Evolutionary conservation across 371 early-diverging fungal genomes (phyloP).

Genomic region (Mucor mucedo): DNA sequence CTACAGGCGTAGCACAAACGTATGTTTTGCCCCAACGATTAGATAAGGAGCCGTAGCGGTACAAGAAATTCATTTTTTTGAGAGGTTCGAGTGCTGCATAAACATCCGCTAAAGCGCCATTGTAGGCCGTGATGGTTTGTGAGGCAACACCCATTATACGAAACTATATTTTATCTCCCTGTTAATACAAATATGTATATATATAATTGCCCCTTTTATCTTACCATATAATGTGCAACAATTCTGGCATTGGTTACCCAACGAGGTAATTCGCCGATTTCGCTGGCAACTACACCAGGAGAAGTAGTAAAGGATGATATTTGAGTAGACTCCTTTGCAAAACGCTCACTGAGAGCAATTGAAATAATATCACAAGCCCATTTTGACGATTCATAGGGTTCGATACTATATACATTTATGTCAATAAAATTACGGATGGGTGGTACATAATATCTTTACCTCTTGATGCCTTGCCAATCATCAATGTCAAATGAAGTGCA

Average conservation of each 20-base stretch:
- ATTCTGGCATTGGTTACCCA: conserved; percentile 51
- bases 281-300: conserved; percentile 76
- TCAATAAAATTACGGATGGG: too few species aligned
- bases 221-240: conserved; percentile 53
- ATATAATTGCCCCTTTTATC: neutral
- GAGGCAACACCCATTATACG: conserved; percentile 55
- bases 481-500: conserved; percentile 51
- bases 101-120: conserved; percentile 58
- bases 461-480: conserved; percentile 78
- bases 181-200: neutral
- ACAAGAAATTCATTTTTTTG: conserved; percentile 42
- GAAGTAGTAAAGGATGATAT: conserved; percentile 62
- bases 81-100: conserved; percentile 54
- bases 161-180: conserved; percentile 22
- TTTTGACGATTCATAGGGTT: conserved; percentile 83
- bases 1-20: conserved; percentile 40
- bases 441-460: conserved; percentile 29
- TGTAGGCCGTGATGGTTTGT: conserved; percentile 65
- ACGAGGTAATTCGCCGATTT: conserved; percentile 59
- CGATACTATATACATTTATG: conserved; percentile 22
- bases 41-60: conserved; percentile 53
- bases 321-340: conserved; percentile 29
- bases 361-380: conserved; percentile 73
- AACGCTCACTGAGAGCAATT: conserved; percentile 55
- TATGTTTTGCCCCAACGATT: conserved; percentile 49